Evolutionary conservation across 2,329 filamentous ascomycete genomes (phyloP).

Genomic region (Dothiorella sarmentorum): DNA sequence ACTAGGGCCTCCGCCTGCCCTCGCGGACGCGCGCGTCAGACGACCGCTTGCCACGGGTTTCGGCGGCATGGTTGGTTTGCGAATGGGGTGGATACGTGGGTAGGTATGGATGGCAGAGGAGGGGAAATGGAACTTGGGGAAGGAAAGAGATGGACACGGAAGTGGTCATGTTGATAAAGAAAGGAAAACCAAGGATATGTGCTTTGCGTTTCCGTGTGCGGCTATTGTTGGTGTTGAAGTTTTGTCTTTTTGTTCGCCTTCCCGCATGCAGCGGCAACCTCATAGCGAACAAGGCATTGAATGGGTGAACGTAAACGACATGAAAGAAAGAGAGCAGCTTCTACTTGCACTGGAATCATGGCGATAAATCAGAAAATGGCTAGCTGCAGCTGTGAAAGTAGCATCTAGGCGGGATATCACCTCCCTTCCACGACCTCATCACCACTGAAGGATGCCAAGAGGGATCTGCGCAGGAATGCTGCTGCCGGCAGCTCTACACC

Average conservation of each 20-base stretch:
- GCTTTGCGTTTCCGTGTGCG: background rate
- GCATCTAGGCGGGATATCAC: no score
- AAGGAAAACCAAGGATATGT: background rate
- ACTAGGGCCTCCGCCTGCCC: no score
- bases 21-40: no score
- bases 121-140: background rate
- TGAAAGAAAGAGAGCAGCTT: no score
- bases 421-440: background rate
- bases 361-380: no score
- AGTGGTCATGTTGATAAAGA: background rate
- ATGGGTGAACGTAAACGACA: background rate
- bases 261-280: conserved; percentile 6
- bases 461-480: background rate
- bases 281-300: background rate
- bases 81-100: no score
- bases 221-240: background rate
- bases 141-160: no score
- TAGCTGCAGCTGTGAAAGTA: no score
- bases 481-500: background rate
- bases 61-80: no score
- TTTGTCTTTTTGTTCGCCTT: background rate
- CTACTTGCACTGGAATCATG: no score
- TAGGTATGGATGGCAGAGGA: no score
- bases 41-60: no score
- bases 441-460: background rate